phyloP scores from a whole-genome alignment of 345 rosid species.

The sweet orange (Citrus sinensis) region DNA sequence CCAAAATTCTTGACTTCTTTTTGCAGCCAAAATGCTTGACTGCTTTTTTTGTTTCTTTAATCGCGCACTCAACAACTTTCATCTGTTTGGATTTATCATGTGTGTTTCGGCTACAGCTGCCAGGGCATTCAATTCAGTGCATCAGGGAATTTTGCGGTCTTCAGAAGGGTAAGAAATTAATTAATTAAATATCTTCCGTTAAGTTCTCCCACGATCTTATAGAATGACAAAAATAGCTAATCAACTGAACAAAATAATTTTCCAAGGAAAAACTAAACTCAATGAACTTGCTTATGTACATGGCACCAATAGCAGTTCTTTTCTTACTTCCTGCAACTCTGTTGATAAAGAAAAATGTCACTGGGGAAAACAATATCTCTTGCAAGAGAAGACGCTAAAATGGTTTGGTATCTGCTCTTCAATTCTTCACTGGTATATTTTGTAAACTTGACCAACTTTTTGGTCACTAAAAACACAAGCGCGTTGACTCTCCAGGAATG shows the following conservation, averaged over 20 bases:
- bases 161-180: conserved; percentile 53
- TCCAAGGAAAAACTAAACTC: conserved; percentile 59
- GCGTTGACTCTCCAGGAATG: conserved; percentile 44
- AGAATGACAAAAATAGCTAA: background rate
- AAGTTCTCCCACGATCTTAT: background rate
- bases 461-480: conserved; percentile 58
- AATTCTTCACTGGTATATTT: conserved; percentile 51
- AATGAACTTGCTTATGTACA: conserved; percentile 53
- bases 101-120: conserved; percentile 74
- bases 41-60: too few species aligned
- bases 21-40: too few species aligned
- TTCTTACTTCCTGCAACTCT: conserved; percentile 51
- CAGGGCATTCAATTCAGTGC: conserved; percentile 74
- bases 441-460: conserved; percentile 54
- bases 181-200: background rate
- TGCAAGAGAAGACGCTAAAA: conserved; percentile 47
- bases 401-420: conserved; percentile 50
- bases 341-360: conserved; percentile 50
- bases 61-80: conserved; percentile 26
- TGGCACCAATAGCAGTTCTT: conserved; percentile 52
- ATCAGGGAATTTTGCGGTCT: conserved; percentile 69
- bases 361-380: conserved; percentile 34
- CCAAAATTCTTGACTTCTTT: too few species aligned
- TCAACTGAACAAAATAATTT: background rate
- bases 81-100: conserved; percentile 63